Evolutionary conservation across 441 rosid species (phyloP).

Genomic region (Erysimum pusillum): DNA sequence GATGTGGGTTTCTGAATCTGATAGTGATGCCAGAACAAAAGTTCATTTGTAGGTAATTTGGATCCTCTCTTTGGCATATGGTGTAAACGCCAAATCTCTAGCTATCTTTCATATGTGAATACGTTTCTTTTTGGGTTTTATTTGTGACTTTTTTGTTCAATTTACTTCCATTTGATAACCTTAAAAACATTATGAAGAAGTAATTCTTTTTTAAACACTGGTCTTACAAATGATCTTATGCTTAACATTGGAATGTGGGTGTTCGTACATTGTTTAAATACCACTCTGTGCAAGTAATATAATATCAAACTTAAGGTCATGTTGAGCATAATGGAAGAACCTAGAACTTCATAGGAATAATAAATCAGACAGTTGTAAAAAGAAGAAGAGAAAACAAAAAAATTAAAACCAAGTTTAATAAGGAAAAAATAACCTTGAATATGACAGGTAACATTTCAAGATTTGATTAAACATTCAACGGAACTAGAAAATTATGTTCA

Average conservation of each 20-base stretch:
- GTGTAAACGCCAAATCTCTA: conserved; percentile 3
- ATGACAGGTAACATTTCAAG: neutral
- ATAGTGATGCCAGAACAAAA: conserved; percentile 27
- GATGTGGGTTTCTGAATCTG: conserved; percentile 14
- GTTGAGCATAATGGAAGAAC: neutral
- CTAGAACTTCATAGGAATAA: neutral
- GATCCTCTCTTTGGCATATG: conserved; percentile 17
- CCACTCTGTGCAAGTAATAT: neutral
- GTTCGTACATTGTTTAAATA: neutral
- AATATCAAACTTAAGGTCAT: neutral
- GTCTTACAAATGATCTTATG: neutral
- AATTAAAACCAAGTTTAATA: neutral
- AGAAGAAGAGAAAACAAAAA: neutral
- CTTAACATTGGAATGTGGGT: neutral
- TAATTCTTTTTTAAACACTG: neutral
- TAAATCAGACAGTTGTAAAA: neutral
- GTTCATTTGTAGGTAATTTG: conserved; percentile 30
- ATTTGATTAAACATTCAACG: neutral
- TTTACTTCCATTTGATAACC: conserved; percentile 18
- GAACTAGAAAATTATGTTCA: neutral
- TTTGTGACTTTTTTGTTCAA: conserved; percentile 22
- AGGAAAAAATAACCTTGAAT: neutral
- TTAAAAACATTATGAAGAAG: neutral
- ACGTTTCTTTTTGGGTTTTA: conserved; percentile 19
- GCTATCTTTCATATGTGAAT: conserved; percentile 35